Evolutionary conservation across 495 filamentous ascomycete genomes (phyloP).

Genomic region (Glarea lozoyensis): DNA sequence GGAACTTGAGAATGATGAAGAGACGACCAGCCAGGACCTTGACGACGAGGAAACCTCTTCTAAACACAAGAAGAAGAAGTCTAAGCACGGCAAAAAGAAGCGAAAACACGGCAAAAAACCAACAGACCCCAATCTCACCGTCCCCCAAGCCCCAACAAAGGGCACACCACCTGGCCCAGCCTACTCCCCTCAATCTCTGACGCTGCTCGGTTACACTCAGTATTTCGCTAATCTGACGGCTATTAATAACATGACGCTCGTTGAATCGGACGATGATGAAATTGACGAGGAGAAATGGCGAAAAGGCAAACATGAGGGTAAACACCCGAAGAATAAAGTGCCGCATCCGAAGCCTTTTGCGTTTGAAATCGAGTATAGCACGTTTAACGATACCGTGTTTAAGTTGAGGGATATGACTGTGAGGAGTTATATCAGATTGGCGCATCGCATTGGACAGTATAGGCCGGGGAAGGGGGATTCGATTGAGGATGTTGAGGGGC

Average conservation of each 20-base stretch:
- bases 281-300: slow-evolving; percentile 31
- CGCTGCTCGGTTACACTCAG: slow-evolving; percentile 70
- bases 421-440: slow-evolving; percentile 67
- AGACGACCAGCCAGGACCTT: too few species aligned
- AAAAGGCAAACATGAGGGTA: slow-evolving; percentile 48
- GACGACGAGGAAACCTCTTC: too few species aligned
- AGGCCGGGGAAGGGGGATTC: slow-evolving; percentile 23
- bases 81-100: slow-evolving; percentile 28
- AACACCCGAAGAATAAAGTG: slow-evolving; percentile 36
- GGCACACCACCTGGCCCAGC: slow-evolving; percentile 76
- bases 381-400: slow-evolving; percentile 64
- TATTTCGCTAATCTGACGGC: slow-evolving; percentile 88
- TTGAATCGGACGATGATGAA: slow-evolving; percentile 14
- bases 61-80: slow-evolving; percentile 17
- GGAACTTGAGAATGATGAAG: slow-evolving; percentile 3
- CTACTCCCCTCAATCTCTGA: slow-evolving; percentile 78
- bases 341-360: slow-evolving; percentile 53
- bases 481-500: slow-evolving; percentile 1
- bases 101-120: slow-evolving; percentile 47
- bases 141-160: slow-evolving; percentile 66
- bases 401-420: slow-evolving; percentile 79
- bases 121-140: slow-evolving; percentile 49
- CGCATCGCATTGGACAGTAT: slow-evolving; percentile 62
- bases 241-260: slow-evolving; percentile 56
- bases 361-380: slow-evolving; percentile 83